Evolutionary conservation across 495 filamentous ascomycete genomes (phyloP), one percentile per base, ranked within the genome.

Genomic region (Trichocladium uniseriatum): DNA sequence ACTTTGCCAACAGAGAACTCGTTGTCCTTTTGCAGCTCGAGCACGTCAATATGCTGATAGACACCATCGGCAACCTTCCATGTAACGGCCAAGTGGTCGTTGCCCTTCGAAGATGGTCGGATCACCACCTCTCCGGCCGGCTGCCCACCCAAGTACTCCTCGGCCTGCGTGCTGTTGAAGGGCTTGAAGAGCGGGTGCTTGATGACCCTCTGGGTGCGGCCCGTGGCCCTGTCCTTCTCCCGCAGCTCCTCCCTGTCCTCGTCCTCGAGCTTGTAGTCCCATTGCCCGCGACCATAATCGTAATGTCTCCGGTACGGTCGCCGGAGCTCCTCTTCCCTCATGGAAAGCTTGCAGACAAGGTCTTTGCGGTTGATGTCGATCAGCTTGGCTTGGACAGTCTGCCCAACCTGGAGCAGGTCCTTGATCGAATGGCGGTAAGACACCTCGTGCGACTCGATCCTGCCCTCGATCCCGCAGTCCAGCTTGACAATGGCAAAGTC

Each of bases 21-120:
- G 43, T 86, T 96, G 54, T 91, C 88, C 68, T 98, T 98, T 68
- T 94, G 87, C 47, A 98, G 67, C 66, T 98, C 92, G 16, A 98
- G 78, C 29, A 98, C 94, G 63, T 98, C 94, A 48, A 98, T 87
- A 60, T 98, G 92, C 69, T 98, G 91, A 59, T 87, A 97, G 31
- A 96, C 79, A 48, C 84, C 84, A 55, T 97, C 87, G 0, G 86
- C 79, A n/a, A 98, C 88, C 68, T 97, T 98, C 92, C 92, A 98
- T 1, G 92, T 98, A 35, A 98, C 78, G 3, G 91, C 89, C 41
- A 98, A 78, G 67, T 98, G 92, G 65, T 98, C 94, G 31, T 83
- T 82, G 11, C 92, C 92, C 54, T 89, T 92, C 19, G 89, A 95
- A 2, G 87, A 94, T 11, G 92, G 92, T 10, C 92, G 84, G 57